Percentiles rank a stretch among this genome's conserved stretches.
phyloP scores from a whole-genome alignment of 768 basidiomycete genomes.

The Tephrocybe sp. region DNA sequence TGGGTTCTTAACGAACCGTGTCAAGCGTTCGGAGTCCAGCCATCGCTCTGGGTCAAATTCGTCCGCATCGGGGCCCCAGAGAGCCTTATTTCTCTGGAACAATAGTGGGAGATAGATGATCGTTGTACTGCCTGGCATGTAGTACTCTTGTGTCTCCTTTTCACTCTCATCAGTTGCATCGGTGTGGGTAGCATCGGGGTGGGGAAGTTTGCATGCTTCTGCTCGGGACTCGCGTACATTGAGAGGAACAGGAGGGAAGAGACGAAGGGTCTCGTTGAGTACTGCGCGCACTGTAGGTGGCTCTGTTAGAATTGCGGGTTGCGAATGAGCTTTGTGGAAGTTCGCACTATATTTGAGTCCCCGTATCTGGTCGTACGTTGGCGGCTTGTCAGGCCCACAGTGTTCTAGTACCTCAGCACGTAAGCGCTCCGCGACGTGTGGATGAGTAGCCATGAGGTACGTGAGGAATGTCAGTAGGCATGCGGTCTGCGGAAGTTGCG shows the following conservation, averaged over 20 bases:
- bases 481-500: constrained; percentile 49
- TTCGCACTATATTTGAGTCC: constrained; percentile 64
- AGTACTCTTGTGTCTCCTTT: constrained; percentile 43
- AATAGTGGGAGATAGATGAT: constrained; percentile 63
- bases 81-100: constrained; percentile 61
- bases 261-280: constrained; percentile 73
- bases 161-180: constrained; percentile 13
- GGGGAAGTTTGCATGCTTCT: constrained; percentile 49
- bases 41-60: constrained; percentile 81
- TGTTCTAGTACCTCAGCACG: constrained; percentile 61
- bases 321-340: neutral
- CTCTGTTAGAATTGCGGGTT: constrained; percentile 3
- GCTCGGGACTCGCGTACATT: constrained; percentile 63
- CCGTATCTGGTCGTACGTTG: constrained; percentile 57
- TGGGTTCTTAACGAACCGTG: constrained; percentile 54
- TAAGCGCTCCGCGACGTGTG: constrained; percentile 50
- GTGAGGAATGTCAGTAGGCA: constrained; percentile 67
- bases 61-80: constrained; percentile 79
- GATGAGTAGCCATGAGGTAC: constrained; percentile 69
- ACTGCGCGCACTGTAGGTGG: constrained; percentile 61
- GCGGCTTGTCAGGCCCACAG: constrained; percentile 46
- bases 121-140: constrained; percentile 56
- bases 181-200: constrained; percentile 47
- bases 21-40: constrained; percentile 58
- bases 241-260: constrained; percentile 79